Conservation (phyloP, 108 stramenopile species). For the Cyclostephanos invisitatus region DNA sequence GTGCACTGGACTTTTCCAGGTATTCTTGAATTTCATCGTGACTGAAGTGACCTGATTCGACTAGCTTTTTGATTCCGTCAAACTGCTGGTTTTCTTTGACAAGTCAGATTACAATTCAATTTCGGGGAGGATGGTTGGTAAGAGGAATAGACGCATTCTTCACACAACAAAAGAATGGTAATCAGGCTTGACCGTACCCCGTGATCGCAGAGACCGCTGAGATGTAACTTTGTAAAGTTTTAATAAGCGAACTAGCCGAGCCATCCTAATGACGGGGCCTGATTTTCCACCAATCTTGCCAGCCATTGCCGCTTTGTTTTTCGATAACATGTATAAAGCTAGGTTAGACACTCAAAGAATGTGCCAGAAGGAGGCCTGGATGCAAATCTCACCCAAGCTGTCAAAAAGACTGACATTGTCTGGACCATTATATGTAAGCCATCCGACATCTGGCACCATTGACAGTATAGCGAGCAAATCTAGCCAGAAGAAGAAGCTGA, state of each 20-base stretch:
- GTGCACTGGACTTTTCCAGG: constrained; percentile 44
- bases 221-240: constrained; percentile 75
- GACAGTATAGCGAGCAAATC: constrained; percentile 68
- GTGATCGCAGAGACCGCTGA: constrained; percentile 47
- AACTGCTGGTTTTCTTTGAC: constrained; percentile 45
- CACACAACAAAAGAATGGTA: too few species aligned
- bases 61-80: constrained; percentile 44
- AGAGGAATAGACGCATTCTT: not conserved
- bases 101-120: not conserved
- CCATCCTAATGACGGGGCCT: constrained; percentile 66
- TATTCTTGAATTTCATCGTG: constrained; percentile 49
- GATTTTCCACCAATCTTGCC: constrained; percentile 57
- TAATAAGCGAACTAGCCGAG: constrained; percentile 68
- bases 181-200: constrained; percentile 6
- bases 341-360: not conserved
- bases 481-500: constrained; percentile 76
- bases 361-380: not conserved
- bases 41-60: constrained; percentile 49
- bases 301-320: constrained; percentile 47
- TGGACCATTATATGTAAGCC: constrained; percentile 53
- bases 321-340: not conserved
- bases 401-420: constrained; percentile 27
- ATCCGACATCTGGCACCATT: constrained; percentile 63
- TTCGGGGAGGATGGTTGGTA: not conserved
- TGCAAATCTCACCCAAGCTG: constrained; percentile 29